Base-by-base conservation (phyloP, 2,329 filamentous ascomycete genomes). In the Cordyceps tenuipes region DNA sequence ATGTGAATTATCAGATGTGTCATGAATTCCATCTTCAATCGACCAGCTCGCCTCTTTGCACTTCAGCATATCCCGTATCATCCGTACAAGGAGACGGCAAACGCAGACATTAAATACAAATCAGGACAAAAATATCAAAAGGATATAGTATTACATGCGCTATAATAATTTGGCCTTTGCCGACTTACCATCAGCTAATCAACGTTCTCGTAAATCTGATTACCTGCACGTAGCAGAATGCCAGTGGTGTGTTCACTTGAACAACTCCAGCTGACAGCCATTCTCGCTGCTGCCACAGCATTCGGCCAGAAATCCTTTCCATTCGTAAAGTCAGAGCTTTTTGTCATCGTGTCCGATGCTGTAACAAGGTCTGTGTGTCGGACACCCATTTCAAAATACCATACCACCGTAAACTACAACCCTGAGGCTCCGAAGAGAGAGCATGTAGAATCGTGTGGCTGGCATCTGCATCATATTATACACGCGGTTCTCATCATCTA, bases 401-500 rank as follows among this genome's bases (percentile, higher is more conserved):
- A 77, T 9, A 60, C 77, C 78, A 76, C 80, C 79, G 77, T 79
- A 77, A 75, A 85, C 82, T 78, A 77, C 82, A 81, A 88, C 90
- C 93, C 94, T 97, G 91, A 74, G 89, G 91, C 92, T 89, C 86
- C 78, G 77, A 82, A 77, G 85, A 87, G 88, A 97, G 92, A 93
- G 90, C 89, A 84, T 82, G 78, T 78, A 79, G 82, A 78, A 79
- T 81, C 78, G 81, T 78, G 76, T 78, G 81, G 77, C 79, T 81
- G 79, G 81, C 68, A 89, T 82, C 81, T 75, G 73, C 80, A 81
- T 97, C 94, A 96, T 90, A 86, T 86, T 79, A 76, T 86, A 87
- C 94, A 97, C 93, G 85, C 90, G 85, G 90, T 90, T 96, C 96
- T 99, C 94, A 97, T 99, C 93, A 97, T 95, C 91, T 97, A 70